Evolutionary conservation across 2,329 filamentous ascomycete genomes (phyloP).

Genomic region (Arthrobotrys conoides): DNA sequence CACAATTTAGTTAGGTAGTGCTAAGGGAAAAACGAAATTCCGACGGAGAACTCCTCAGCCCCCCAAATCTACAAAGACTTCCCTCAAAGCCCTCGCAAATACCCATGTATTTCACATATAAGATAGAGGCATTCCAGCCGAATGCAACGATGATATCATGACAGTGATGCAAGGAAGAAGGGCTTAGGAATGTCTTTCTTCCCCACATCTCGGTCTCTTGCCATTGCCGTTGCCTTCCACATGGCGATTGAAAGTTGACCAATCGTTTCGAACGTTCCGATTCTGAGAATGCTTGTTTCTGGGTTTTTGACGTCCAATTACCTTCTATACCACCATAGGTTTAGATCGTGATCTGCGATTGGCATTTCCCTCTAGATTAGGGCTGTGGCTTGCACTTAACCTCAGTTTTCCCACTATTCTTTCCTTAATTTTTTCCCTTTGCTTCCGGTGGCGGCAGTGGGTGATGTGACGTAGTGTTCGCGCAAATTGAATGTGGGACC

Average conservation of each 20-base stretch:
- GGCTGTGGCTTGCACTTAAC: background rate
- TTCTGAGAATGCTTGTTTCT: background rate
- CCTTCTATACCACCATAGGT: background rate
- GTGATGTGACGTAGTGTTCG: background rate
- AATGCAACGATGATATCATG: conserved; percentile 31
- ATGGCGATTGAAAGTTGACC: background rate
- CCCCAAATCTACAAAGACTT: background rate
- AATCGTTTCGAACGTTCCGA: background rate
- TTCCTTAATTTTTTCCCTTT: background rate
- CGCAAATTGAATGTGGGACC: conserved; percentile 9
- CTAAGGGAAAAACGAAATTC: conserved; percentile 22
- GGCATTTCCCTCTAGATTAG: conserved; percentile 5
- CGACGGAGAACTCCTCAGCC: conserved; percentile 20
- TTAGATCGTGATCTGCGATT: background rate
- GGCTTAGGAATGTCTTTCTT: conserved; percentile 10
- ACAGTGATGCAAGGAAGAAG: background rate
- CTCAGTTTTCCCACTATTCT: background rate
- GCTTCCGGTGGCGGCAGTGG: background rate
- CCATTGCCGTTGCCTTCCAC: conserved; percentile 17
- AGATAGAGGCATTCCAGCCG: background rate
- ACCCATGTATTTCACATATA: background rate
- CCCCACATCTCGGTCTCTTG: conserved; percentile 1
- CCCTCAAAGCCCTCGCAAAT: background rate
- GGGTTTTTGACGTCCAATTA: background rate
- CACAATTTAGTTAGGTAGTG: background rate